Base-by-base conservation (phyloP, 345 rosid species). In the Salix udensis region DNA sequence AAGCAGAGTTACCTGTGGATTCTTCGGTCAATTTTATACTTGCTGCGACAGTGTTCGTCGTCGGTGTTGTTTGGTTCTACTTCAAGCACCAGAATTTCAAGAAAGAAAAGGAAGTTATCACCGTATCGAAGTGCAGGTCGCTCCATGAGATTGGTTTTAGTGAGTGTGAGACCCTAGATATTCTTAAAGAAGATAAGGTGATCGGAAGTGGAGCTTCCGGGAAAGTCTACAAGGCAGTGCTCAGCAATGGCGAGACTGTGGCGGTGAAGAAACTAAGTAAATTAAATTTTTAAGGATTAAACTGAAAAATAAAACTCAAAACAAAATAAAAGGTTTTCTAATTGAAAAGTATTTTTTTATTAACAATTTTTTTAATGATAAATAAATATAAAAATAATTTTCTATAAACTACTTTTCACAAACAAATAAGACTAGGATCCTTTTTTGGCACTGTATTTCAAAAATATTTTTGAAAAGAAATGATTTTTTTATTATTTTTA, bases 131-230 rank as follows among this genome's bases (percentile, higher is more conserved):
- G 84, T 94, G 98, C 97, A 90, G 86, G 77, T 87, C 96, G 0
- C 93, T 95, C 84, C 98, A 95, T 74, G 90, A 89, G 77, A 86
- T 93, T 44, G 96, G 88, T 31, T 95, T 95, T 46, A 88, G 88
- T 23, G 96, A 95, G 76, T 86, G 71, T 4, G 97, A 95, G 67
- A 86, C 91, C 26, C 75, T 65, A 0, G 80, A 78, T 76, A 86
- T 88, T 78, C 92, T 95, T 7, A 72, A 84, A 36, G 97, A 93
- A 81, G 89, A 81, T 52, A 91, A 89, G 74, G 85, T 95, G 74
- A 89, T 95, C 1, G 97, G 98, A 65, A 86, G 85, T 42, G 98
- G 98, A 53, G 88, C 88, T 60, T 95, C 97, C 0, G 96, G 97
- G 37, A 95, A 87, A 83, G 97, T 95, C 24, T 95, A 95, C 75